phyloP scores from a whole-genome alignment of 2,329 filamentous ascomycete genomes.

The Neurospora sp. region DNA sequence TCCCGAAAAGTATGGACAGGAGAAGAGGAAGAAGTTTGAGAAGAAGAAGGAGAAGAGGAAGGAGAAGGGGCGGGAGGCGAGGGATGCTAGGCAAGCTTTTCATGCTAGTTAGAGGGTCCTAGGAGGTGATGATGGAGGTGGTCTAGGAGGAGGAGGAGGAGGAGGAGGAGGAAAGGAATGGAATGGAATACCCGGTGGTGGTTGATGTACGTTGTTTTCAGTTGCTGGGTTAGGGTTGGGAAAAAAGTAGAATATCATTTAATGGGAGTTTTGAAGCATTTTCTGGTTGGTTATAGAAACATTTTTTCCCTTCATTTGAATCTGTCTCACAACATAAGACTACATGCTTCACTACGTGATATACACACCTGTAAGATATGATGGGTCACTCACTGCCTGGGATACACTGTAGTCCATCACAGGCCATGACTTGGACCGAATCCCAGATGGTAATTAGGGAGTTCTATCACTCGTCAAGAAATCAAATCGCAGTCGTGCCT shows the following conservation, averaged over 20 bases:
- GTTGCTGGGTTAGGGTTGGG: background rate
- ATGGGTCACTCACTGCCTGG: background rate
- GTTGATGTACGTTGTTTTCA: background rate
- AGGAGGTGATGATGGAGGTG: background rate
- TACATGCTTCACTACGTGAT: background rate
- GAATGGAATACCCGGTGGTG: background rate
- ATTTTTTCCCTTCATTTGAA: background rate
- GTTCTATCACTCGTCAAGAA: background rate
- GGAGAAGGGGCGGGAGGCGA: conserved; percentile 64
- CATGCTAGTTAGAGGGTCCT: background rate
- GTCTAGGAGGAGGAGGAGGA: background rate
- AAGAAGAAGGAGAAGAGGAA: conserved; percentile 76
- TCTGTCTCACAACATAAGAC: background rate
- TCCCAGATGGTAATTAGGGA: background rate
- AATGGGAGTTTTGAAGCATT: background rate
- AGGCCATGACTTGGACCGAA: background rate
- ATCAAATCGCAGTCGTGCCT: background rate
- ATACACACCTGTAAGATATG: background rate
- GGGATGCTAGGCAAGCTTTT: conserved; percentile 29
- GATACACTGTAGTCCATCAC: background rate
- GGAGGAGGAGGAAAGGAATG: background rate
- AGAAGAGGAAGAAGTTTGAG: conserved; percentile 76
- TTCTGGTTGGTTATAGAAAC: background rate
- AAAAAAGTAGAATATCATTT: background rate
- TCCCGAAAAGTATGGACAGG: conserved; percentile 66